phyloP scores from a whole-genome alignment of 306 rosid species.

The Benincasa hispida region DNA sequence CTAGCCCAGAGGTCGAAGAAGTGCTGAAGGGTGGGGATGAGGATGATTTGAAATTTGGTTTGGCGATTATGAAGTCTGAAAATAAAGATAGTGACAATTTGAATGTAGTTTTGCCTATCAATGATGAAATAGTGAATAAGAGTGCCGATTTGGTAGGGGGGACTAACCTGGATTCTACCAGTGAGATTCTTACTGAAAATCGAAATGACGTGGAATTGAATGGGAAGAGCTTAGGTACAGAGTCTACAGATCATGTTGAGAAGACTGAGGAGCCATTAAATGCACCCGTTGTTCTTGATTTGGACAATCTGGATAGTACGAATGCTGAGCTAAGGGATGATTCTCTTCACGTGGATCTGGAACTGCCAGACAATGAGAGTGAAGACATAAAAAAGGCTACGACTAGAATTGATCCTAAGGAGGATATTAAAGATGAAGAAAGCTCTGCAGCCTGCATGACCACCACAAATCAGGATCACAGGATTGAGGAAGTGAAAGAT shows the following conservation, averaged over 20 bases:
- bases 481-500: conserved; percentile 14
- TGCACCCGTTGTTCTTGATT: conserved; percentile 15
- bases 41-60: conserved; percentile 16
- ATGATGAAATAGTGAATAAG: conserved; percentile 17
- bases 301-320: conserved; percentile 20
- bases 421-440: conserved; percentile 10
- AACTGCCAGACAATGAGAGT: conserved; percentile 16
- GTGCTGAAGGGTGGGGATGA: conserved; percentile 17
- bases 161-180: conserved; percentile 18
- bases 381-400: conserved; percentile 13
- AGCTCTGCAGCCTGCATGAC: neutral
- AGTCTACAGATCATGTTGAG: conserved; percentile 11
- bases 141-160: conserved; percentile 17
- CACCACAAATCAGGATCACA: conserved; percentile 16
- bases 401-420: conserved; percentile 9
- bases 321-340: conserved; percentile 12
- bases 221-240: conserved; percentile 12
- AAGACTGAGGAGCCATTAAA: conserved; percentile 7
- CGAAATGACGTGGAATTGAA: conserved; percentile 19
- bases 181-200: conserved; percentile 17
- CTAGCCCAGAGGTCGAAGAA: conserved; percentile 13
- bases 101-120: conserved; percentile 18
- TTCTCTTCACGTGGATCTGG: conserved; percentile 8
- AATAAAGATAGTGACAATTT: conserved; percentile 18
- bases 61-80: conserved; percentile 19